Conservation (phyloP, 768 basidiomycete species). For the Pholiota conissans region DNA sequence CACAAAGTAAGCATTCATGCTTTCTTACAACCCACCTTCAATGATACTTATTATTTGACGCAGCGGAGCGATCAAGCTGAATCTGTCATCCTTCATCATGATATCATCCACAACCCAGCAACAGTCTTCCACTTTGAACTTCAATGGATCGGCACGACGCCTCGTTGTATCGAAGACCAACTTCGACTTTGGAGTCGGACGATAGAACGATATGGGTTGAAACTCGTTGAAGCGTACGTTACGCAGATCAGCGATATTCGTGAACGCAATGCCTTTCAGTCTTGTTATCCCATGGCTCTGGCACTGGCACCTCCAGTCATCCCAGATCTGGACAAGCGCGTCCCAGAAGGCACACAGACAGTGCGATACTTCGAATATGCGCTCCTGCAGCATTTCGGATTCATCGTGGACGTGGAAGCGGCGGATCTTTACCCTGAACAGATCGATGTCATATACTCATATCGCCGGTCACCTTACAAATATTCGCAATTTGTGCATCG, state of each 20-base stretch:
- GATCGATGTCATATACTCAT: conserved; percentile 87
- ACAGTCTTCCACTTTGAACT: conserved; percentile 97
- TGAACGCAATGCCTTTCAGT: conserved; percentile 87
- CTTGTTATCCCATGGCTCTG: conserved; percentile 83
- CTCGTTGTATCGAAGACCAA: conserved; percentile 87
- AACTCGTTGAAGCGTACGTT: conserved; percentile 91
- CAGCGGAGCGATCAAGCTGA: conserved; percentile 88
- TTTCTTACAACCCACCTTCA: background rate
- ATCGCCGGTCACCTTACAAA: conserved; percentile 73
- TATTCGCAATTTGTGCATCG: conserved; percentile 93
- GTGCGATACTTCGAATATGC: conserved; percentile 81
- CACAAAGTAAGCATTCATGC: conserved; percentile 52
- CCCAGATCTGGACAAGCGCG: conserved; percentile 62
- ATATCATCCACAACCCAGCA: conserved; percentile 92
- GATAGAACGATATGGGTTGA: conserved; percentile 88
- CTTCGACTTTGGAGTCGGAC: conserved; percentile 78
- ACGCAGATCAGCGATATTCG: conserved; percentile 88
- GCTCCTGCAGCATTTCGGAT: conserved; percentile 73
- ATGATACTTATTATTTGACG: background rate
- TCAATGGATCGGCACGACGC: conserved; percentile 95
- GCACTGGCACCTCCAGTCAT: conserved; percentile 72
- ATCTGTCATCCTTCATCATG: conserved; percentile 85
- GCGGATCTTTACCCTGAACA: conserved; percentile 73
- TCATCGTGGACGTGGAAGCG: conserved; percentile 84
- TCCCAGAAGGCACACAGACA: conserved; percentile 66